These are phyloP conservation scores for Phaffomyces antillensis DNA, from an alignment of 805 yeast genomes.

Conservation along the genomic window DNA sequence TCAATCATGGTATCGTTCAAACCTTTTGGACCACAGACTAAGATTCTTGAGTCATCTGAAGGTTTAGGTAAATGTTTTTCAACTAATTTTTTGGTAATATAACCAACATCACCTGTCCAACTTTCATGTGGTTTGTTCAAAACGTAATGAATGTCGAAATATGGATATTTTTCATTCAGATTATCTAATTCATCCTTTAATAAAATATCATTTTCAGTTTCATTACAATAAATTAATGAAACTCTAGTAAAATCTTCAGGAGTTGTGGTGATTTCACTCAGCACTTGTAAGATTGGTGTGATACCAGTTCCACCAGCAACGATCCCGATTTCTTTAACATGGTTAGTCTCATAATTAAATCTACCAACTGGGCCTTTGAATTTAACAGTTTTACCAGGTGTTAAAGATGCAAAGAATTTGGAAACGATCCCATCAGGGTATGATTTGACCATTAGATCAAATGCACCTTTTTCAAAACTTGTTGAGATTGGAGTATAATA, in stretches of 20 bases:
- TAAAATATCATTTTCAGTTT: constrained; percentile 69
- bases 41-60: constrained; percentile 43
- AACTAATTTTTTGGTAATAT: constrained; percentile 52
- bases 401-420: constrained; percentile 54
- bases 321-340: constrained; percentile 57
- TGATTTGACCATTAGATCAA: constrained; percentile 71
- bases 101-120: constrained; percentile 59
- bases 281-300: constrained; percentile 81
- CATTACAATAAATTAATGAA: constrained; percentile 62
- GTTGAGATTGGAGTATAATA: constrained; percentile 75
- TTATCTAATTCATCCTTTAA: constrained; percentile 69
- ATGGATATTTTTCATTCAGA: constrained; percentile 54
- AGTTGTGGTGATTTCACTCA: constrained; percentile 61
- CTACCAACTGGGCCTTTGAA: constrained; percentile 80
- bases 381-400: constrained; percentile 57
- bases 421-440: constrained; percentile 68
- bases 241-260: constrained; percentile 59
- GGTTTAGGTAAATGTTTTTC: constrained; percentile 45
- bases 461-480: constrained; percentile 61
- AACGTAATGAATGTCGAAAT: constrained; percentile 53
- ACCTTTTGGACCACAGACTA: constrained; percentile 70
- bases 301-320: constrained; percentile 87
- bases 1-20: constrained; percentile 50
- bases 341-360: constrained; percentile 51
- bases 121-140: constrained; percentile 40